Evolutionary conservation across 202 grass and related monocot genomes (phyloP).

Genomic region (Musa balbisiana): DNA sequence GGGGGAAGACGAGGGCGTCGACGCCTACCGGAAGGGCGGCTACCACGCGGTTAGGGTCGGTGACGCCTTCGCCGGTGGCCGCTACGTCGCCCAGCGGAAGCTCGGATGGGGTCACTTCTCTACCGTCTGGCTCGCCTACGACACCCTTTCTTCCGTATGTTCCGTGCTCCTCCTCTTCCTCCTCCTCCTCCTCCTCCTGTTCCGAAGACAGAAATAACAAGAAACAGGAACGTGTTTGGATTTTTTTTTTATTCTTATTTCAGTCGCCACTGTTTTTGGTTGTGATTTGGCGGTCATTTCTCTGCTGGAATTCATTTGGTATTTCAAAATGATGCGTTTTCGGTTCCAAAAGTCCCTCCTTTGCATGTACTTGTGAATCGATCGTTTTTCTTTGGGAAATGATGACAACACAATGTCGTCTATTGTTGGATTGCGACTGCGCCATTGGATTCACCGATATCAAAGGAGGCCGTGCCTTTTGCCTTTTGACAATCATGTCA

Average conservation of each 20-base stretch:
- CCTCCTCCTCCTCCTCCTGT: not conserved
- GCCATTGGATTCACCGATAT: not conserved
- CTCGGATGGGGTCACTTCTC: constrained; percentile 13
- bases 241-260: not conserved
- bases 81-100: constrained; percentile 13
- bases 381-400: too few species aligned
- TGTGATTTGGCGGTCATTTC: not conserved
- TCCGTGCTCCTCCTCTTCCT: too few species aligned
- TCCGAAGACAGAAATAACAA: too few species aligned
- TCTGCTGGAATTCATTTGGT: too few species aligned
- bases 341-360: not conserved
- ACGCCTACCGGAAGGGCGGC: not conserved
- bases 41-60: constrained; percentile 12
- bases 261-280: not conserved
- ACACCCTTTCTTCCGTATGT: not conserved
- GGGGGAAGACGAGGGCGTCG: constrained; percentile 7
- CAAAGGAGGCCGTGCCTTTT: not conserved
- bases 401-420: not conserved
- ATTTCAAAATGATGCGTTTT: too few species aligned
- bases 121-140: constrained; percentile 14
- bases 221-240: too few species aligned
- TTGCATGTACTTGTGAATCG: not conserved
- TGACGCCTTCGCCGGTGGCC: constrained; percentile 7
- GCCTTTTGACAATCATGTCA: too few species aligned
- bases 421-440: not conserved